These are phyloP conservation scores for Eucalyptus pauciflora DNA, from an alignment of 345 rosid genomes.

Conservation along the genomic window DNA sequence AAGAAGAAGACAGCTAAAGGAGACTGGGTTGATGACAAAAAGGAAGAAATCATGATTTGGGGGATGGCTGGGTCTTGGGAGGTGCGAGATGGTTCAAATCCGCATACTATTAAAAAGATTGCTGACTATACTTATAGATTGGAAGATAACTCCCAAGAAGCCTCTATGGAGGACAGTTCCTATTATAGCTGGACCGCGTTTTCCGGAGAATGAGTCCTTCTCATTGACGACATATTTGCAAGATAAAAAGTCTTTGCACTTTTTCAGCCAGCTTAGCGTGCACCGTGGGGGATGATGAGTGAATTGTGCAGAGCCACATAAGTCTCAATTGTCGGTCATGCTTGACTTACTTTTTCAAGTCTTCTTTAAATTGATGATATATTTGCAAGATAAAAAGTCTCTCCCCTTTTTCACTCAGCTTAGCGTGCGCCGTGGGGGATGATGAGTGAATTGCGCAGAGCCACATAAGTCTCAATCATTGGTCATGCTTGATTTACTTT, in stretches of 20 bases:
- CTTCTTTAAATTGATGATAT: background rate
- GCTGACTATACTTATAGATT: background rate
- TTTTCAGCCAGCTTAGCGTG: background rate
- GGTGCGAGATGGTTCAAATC: background rate
- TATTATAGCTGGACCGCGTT: background rate
- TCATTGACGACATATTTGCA: background rate
- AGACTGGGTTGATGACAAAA: rapidly evolving
- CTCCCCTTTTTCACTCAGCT: background rate
- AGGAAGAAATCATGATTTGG: background rate
- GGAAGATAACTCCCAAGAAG: background rate
- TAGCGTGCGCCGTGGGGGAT: background rate
- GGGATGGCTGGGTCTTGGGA: background rate
- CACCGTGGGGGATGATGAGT: background rate
- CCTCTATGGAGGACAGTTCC: background rate
- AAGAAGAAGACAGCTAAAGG: background rate
- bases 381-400: too few relatives aligned
- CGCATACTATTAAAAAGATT: background rate
- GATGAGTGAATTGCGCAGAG: too few relatives aligned
- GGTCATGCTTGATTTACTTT: too few relatives aligned
- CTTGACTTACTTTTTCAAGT: background rate
- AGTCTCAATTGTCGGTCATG: background rate
- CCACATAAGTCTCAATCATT: rapidly evolving
- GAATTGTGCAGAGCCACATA: background rate
- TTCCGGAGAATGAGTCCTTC: too few relatives aligned
- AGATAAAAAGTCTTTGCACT: background rate